Conservation (phyloP, 495 filamentous ascomycete species). For the Tetracladium setigerum region DNA sequence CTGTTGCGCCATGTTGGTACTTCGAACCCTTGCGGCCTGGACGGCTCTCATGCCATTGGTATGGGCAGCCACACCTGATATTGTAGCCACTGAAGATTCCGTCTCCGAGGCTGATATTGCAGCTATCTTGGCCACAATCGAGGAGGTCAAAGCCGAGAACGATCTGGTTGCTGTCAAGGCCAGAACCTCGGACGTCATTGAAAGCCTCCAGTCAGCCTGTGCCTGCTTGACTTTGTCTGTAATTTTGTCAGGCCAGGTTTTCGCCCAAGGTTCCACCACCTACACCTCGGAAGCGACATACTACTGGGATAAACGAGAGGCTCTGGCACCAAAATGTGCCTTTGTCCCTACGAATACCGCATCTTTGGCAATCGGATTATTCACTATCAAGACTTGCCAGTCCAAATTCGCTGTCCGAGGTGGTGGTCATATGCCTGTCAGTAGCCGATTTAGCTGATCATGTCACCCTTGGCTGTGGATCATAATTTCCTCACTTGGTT, state of each 20-base stretch:
- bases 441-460: not conserved
- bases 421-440: slow-evolving; percentile 23
- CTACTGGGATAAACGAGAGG: slow-evolving; percentile 21
- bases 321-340: slow-evolving; percentile 24
- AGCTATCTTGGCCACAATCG: too few relatives aligned
- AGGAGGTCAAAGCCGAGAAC: too few relatives aligned
- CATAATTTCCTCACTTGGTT: too few relatives aligned
- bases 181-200: too few relatives aligned
- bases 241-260: not conserved
- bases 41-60: too few relatives aligned
- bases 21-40: too few relatives aligned
- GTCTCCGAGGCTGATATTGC: too few relatives aligned
- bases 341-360: slow-evolving; percentile 14
- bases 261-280: not conserved
- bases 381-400: not conserved
- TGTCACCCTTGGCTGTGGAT: not conserved
- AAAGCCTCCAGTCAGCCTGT: not conserved
- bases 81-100: too few relatives aligned
- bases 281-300: not conserved
- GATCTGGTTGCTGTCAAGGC: too few relatives aligned
- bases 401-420: slow-evolving; percentile 27
- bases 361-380: not conserved
- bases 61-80: too few relatives aligned
- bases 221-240: not conserved
- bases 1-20: too few relatives aligned